A percentile compares a stretch with the other conserved stretches of the same genome.
These are phyloP conservation scores for Murraya koenigii DNA, from an alignment of 345 rosid species.

Conservation along the genomic window DNA sequence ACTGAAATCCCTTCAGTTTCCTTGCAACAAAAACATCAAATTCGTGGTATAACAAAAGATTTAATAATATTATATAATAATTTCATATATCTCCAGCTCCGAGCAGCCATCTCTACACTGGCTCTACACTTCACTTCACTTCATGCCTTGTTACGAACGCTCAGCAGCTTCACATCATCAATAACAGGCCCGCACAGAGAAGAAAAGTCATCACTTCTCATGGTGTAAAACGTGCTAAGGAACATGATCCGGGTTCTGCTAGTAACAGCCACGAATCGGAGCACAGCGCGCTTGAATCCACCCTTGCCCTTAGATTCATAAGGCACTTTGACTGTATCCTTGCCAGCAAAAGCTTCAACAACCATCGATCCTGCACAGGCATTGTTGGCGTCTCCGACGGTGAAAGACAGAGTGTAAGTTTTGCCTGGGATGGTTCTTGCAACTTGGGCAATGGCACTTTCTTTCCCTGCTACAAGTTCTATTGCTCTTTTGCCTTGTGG, in stretches of 20 bases:
- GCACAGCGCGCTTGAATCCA: conserved; percentile 52
- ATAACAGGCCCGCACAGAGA: conserved; percentile 81
- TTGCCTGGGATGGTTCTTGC: conserved; percentile 52
- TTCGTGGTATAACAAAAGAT: conserved; percentile 2
- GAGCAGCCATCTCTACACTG: background rate
- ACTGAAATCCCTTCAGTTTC: background rate
- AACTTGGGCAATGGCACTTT: conserved; percentile 75
- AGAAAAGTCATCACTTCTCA: conserved; percentile 67
- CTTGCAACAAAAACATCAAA: background rate
- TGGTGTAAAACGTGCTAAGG: conserved; percentile 68
- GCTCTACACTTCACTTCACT: background rate
- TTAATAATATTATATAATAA: background rate
- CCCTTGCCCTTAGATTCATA: conserved; percentile 72
- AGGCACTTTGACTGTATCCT: conserved; percentile 50
- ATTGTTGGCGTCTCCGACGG: conserved; percentile 71
- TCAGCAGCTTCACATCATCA: conserved; percentile 64
- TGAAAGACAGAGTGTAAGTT: conserved; percentile 56
- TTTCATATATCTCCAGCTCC: background rate
- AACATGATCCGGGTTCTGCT: conserved; percentile 56
- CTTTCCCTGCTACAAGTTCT: conserved; percentile 84
- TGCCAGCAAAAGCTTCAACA: conserved; percentile 76
- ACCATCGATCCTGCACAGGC: conserved; percentile 66
- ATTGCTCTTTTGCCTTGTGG: conserved; percentile 67
- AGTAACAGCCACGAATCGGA: conserved; percentile 51
- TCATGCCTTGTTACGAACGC: conserved; percentile 35